These are phyloP conservation scores for Metarhizium brunneum DNA, from an alignment of 2,329 filamentous ascomycete genomes.

Conservation along the genomic window DNA sequence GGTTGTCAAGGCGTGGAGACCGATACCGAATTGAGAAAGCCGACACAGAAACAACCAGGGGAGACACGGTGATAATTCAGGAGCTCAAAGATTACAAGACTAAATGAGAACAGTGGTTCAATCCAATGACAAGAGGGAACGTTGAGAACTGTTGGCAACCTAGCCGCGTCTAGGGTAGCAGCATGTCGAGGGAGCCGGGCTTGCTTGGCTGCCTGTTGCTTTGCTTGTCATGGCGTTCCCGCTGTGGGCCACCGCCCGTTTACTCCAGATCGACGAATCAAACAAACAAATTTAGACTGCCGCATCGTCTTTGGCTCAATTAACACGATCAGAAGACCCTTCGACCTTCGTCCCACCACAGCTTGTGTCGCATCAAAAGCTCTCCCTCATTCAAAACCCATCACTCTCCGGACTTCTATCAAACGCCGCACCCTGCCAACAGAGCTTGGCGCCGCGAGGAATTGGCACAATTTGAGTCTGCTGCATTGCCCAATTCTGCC, in stretches of 20 bases:
- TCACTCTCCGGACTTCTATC: neutral
- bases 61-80: no score
- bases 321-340: neutral
- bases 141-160: neutral
- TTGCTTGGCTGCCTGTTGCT: neutral
- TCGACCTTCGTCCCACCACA: no score
- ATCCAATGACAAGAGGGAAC: neutral
- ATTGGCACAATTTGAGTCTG: neutral
- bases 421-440: neutral
- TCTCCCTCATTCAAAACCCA: neutral
- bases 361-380: neutral
- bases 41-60: no score
- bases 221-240: neutral
- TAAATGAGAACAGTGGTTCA: no score
- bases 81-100: no score
- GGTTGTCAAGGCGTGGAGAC: no score
- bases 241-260: neutral
- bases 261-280: slow-evolving; percentile 1
- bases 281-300: neutral
- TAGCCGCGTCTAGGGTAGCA: neutral
- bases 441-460: neutral
- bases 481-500: neutral
- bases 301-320: neutral
- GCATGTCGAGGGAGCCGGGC: no score
- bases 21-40: no score